Evolutionary conservation across 371 early-diverging fungal genomes (phyloP), one percentile per base, ranked within the genome.

Genomic region (Lichtheimia hyalospora): DNA sequence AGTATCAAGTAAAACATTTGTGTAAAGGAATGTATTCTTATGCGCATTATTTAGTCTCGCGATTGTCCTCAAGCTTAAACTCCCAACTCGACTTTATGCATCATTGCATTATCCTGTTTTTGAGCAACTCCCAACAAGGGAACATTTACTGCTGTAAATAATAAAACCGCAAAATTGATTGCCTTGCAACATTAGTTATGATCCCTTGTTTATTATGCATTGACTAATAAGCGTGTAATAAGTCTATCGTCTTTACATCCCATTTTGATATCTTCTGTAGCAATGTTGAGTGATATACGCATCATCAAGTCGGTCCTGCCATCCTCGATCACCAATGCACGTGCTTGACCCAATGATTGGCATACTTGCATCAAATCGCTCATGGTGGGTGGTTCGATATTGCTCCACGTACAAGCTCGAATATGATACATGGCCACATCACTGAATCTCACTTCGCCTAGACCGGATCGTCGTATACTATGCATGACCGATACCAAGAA

Each of bases 401-500:
- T 76, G 54, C 89, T 84, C 70, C 85, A 64, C 43, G 79, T 82
- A 59, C 93, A 92, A 12, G 89, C 72, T 50, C 88, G 85, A 3
- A 81, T 61, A 68, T 79, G 74, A 40, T 66, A 58, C 21, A 65
- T 60, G 23, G 77, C 70, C 27, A 88, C 89, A 52, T 90, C 89
- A 0, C 84, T 86, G 64, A 93, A 87, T 24, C 88, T 81, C 1
- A 90, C 88, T 52, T 95, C 92, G n/a, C 85, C 82, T 8, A 84
- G 52, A 5, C 96, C 96, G 0, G 77, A 71, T 8, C 83, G 79
- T 24, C 92, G 79, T 8, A 90, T 67, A 18, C 79, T 72, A 8
- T 84, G 79, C 43, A 89, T 75, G 40, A 93, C 68, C 0, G 93
- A 82, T 0, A 92, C 82, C 27, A 97, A 61, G 57, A 96, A 94